Conservation (phyloP, 78 protist genomes). For the Cavenderia fasciculata region DNA sequence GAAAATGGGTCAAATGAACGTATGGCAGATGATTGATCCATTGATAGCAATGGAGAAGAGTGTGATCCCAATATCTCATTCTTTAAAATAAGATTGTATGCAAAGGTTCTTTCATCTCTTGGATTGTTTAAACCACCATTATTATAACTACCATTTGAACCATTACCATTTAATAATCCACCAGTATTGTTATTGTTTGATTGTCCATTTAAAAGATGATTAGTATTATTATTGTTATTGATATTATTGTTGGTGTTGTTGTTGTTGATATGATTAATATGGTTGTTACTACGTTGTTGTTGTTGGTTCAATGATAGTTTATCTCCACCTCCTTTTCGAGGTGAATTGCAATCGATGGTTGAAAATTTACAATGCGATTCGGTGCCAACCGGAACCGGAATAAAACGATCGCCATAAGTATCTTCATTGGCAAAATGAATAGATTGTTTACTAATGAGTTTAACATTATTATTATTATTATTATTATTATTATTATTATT, state of each 20-base stretch:
- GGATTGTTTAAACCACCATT: background rate
- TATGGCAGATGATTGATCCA: background rate
- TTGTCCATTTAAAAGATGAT: too few relatives aligned
- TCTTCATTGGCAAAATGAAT: background rate
- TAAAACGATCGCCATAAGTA: conserved; percentile 63
- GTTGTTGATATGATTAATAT: background rate
- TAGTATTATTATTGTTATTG: too few relatives aligned
- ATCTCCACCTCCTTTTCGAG: background rate
- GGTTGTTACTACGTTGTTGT: background rate
- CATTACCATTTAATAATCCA: too few relatives aligned
- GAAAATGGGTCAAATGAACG: background rate
- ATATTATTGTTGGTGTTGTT: background rate
- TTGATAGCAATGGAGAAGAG: background rate
- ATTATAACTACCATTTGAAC: too few relatives aligned
- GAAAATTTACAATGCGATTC: conserved; percentile 4
- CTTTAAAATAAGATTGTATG: conserved; percentile 51
- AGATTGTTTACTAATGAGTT: background rate
- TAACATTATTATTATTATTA: conserved; percentile 1
- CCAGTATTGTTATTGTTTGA: too few relatives aligned
- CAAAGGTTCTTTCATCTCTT: conserved; percentile 35
- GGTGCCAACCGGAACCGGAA: conserved; percentile 6
- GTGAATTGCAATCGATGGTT: background rate
- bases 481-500: conserved; percentile 7
- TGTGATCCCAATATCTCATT: conserved; percentile 42
- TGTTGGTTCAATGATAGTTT: background rate